phyloP scores from a whole-genome alignment of 2,329 filamentous ascomycete genomes.

The Pezicula carpinea region DNA sequence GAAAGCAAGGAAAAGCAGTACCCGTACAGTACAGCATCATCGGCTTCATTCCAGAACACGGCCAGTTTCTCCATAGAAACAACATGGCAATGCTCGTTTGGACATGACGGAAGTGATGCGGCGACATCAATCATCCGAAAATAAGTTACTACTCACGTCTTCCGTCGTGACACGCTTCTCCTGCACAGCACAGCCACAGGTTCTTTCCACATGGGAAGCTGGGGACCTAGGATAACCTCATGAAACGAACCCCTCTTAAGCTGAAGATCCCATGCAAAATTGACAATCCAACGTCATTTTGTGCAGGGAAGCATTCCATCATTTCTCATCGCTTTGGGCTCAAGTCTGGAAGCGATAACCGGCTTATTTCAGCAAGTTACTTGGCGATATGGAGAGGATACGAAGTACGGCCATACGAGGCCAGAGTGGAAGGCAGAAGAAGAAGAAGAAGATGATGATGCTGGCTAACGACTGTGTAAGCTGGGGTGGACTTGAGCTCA shows the following conservation, averaged over 20 bases:
- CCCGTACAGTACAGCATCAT: too few species aligned
- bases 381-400: neutral
- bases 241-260: slow-evolving; percentile 3
- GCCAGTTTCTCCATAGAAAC: too few species aligned
- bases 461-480: too few species aligned
- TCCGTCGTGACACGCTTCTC: too few species aligned
- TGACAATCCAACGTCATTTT: slow-evolving; percentile 11
- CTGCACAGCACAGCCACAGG: neutral
- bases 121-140: neutral
- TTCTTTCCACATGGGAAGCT: neutral
- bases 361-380: too few species aligned
- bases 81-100: neutral
- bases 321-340: slow-evolving; percentile 4
- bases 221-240: neutral
- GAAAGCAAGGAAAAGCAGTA: too few species aligned
- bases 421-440: too few species aligned
- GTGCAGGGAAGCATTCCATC: slow-evolving; percentile 1
- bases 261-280: slow-evolving; percentile 5
- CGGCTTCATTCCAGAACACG: too few species aligned
- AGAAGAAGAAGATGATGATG: too few species aligned
- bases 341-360: slow-evolving; percentile 1
- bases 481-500: too few species aligned
- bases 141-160: too few species aligned
- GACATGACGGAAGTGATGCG: neutral
- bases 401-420: neutral